These are phyloP conservation scores for Adansonia grandidieri DNA, from an alignment of 441 rosid species.

Conservation along the genomic window DNA sequence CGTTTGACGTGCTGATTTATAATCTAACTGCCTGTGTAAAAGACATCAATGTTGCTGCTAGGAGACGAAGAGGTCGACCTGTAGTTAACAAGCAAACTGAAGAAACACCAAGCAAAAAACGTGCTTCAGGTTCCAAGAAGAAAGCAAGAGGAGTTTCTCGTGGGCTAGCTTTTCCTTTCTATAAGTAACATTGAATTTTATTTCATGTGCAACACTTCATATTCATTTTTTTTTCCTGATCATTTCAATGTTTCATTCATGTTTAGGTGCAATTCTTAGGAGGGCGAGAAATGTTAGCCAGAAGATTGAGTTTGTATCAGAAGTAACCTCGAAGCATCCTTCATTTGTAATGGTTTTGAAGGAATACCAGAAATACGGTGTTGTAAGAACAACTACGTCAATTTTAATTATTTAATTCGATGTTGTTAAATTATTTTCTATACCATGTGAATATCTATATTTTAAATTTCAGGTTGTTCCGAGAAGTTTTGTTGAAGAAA, in stretches of 20 bases:
- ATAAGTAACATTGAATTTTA: not conserved
- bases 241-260: not conserved
- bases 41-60: not conserved
- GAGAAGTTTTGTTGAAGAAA: not conserved
- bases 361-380: not conserved
- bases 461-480: conserved; percentile 9
- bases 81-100: not conserved
- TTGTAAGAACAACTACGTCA: conserved; percentile 7
- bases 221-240: not conserved
- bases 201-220: not conserved
- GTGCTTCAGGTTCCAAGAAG: conserved; percentile 5
- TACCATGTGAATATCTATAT: not conserved
- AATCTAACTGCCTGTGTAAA: conserved; percentile 3
- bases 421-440: not conserved
- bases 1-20: not conserved
- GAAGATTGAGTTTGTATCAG: not conserved
- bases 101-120: not conserved
- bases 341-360: not conserved
- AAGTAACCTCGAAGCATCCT: not conserved
- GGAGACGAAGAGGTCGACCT: not conserved
- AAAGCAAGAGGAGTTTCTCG: not conserved
- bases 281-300: not conserved
- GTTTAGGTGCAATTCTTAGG: not conserved
- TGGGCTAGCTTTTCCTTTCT: not conserved
- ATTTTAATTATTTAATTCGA: not conserved